phyloP scores from a whole-genome alignment of 2,329 filamentous ascomycete species.

The Talaromyces rugulosus region DNA sequence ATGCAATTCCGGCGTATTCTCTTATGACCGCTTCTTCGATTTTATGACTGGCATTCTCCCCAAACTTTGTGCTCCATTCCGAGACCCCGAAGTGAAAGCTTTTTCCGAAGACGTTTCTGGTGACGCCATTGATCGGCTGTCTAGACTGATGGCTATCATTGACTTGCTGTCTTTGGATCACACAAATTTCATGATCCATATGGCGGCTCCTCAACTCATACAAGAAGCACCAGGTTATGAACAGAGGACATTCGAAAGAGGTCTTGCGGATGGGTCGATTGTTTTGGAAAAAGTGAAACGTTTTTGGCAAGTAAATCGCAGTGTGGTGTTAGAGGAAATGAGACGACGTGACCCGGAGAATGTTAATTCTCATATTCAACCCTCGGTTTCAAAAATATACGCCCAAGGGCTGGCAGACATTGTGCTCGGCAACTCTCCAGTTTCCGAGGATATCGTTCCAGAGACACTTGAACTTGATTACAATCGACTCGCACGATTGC shows the following conservation, averaged over 20 bases:
- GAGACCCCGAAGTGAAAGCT: constrained; percentile 55
- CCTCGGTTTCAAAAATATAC: constrained; percentile 46
- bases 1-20: constrained; percentile 58
- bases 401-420: constrained; percentile 58
- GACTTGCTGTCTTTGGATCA: constrained; percentile 61
- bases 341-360: constrained; percentile 43
- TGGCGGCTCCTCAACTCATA: constrained; percentile 57
- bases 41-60: constrained; percentile 61
- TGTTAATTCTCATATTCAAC: constrained; percentile 30
- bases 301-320: constrained; percentile 49
- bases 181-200: constrained; percentile 61
- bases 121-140: constrained; percentile 60
- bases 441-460: constrained; percentile 52
- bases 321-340: constrained; percentile 45
- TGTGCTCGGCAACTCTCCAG: constrained; percentile 50
- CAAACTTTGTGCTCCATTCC: constrained; percentile 62
- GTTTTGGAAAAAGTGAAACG: constrained; percentile 50
- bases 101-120: constrained; percentile 49
- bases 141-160: constrained; percentile 59
- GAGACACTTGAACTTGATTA: constrained; percentile 59
- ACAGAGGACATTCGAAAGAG: constrained; percentile 53
- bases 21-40: constrained; percentile 59
- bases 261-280: constrained; percentile 49
- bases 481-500: constrained; percentile 50
- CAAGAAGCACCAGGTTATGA: constrained; percentile 61